These are phyloP conservation scores for Phellinidium pouzarii DNA, from an alignment of 1,284 basidiomycete species.

Conservation along the genomic window DNA sequence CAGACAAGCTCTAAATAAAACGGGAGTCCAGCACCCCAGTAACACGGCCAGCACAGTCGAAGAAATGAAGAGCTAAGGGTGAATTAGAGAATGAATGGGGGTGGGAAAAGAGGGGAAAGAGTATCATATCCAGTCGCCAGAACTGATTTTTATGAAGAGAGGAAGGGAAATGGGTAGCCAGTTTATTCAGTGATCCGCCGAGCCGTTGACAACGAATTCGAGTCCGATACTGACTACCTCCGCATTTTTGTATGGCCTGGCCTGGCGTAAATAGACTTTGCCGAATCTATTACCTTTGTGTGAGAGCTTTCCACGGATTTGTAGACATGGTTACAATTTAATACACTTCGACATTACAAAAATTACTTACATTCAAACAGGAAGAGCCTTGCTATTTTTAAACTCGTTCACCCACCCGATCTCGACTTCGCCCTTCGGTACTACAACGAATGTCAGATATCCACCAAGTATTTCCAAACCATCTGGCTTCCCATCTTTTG, in stretches of 20 bases:
- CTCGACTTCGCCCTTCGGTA: conserved; percentile 80
- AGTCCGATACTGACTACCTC: background rate
- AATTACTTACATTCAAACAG: background rate
- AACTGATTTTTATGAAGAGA: background rate
- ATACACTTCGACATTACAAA: conserved; percentile 4
- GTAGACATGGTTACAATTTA: conserved; percentile 17
- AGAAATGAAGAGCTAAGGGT: background rate
- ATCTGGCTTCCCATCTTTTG: conserved; percentile 60
- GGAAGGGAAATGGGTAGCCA: background rate
- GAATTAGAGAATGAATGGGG: background rate
- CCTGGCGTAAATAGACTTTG: conserved; percentile 1
- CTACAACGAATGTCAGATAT: conserved; percentile 77
- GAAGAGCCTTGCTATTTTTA: conserved; percentile 41
- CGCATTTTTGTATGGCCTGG: background rate
- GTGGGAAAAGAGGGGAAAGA: background rate
- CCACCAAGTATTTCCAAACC: conserved; percentile 86
- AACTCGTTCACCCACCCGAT: conserved; percentile 86
- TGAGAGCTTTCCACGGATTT: background rate
- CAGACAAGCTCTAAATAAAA: background rate
- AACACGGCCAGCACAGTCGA: background rate
- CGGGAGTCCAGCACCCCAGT: conserved; percentile 5
- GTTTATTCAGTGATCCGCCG: background rate
- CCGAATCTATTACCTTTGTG: background rate
- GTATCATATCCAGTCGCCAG: background rate
- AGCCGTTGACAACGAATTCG: conserved; percentile 5